These are phyloP conservation scores for Debaryomycetaceae sp. DNA, from an alignment of 1,139 yeast species.

Conservation along the genomic window DNA sequence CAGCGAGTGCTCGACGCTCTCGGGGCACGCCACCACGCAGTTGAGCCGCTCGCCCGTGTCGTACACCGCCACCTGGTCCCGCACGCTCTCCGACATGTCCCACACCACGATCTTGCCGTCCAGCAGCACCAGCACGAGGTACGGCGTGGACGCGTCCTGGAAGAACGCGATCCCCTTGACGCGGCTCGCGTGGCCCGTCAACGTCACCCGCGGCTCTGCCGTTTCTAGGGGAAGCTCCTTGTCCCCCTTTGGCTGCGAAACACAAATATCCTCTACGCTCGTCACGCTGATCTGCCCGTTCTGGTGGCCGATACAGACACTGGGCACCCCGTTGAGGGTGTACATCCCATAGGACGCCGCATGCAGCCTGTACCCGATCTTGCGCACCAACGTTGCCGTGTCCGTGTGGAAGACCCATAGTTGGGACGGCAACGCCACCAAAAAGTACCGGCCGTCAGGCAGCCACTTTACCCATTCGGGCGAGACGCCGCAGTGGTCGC, in stretches of 20 bases:
- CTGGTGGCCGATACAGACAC: constrained; percentile 56
- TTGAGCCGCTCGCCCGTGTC: constrained; percentile 89
- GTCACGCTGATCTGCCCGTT: constrained; percentile 64
- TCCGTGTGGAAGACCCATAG: constrained; percentile 57
- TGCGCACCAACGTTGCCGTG: constrained; percentile 47
- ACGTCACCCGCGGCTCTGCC: constrained; percentile 39
- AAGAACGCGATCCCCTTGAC: constrained; percentile 65
- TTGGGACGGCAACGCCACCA: constrained; percentile 63
- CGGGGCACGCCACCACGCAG: constrained; percentile 73
- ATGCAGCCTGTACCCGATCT: constrained; percentile 39
- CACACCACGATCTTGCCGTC: constrained; percentile 91
- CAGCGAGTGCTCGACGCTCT: constrained; percentile 60
- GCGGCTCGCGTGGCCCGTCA: constrained; percentile 77
- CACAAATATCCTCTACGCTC: constrained; percentile 22
- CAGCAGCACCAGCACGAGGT: constrained; percentile 74
- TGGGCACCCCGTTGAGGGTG: constrained; percentile 35
- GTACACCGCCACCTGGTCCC: constrained; percentile 82
- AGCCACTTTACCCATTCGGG: constrained; percentile 63
- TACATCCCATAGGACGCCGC: constrained; percentile 60
- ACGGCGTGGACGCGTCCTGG: constrained; percentile 30
- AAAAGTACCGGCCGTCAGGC: constrained; percentile 52
- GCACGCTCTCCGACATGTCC: constrained; percentile 43
- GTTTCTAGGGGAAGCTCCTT: constrained; percentile 3
- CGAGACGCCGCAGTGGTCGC: constrained; percentile 49
- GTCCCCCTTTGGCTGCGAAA: constrained; percentile 1